Evolutionary conservation across 345 rosid species (phyloP).

Genomic region (Citrus reticulata): DNA sequence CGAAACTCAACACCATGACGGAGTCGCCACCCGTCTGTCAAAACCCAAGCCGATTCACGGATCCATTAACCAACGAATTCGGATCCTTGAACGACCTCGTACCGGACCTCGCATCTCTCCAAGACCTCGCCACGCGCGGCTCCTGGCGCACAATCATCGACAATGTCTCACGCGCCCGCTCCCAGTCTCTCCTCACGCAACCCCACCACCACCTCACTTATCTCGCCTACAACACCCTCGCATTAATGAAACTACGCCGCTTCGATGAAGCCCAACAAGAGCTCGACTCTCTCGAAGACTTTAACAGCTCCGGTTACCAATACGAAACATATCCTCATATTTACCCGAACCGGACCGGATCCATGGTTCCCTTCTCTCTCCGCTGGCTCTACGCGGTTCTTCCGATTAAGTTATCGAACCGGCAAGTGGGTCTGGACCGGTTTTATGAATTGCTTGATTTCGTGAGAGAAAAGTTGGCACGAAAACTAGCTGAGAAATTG

Average conservation of each 20-base stretch:
- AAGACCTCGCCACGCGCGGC: constrained; percentile 83
- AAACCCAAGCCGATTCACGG: constrained; percentile 19
- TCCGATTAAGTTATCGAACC: constrained; percentile 58
- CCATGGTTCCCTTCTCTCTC: constrained; percentile 89
- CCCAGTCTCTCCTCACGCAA: constrained; percentile 50
- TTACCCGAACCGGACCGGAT: constrained; percentile 67
- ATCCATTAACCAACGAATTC: constrained; percentile 45
- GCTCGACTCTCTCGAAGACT: constrained; percentile 80
- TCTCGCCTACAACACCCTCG: constrained; percentile 72
- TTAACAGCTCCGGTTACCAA: constrained; percentile 58
- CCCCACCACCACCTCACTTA: constrained; percentile 91
- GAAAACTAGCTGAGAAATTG: constrained; percentile 25
- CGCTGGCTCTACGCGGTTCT: constrained; percentile 79
- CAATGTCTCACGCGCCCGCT: constrained; percentile 58
- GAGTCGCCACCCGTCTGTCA: background rate
- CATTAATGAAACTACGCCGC: constrained; percentile 80
- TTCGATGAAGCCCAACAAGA: constrained; percentile 70
- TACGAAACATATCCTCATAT: constrained; percentile 74
- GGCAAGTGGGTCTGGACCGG: constrained; percentile 72
- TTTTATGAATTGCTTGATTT: constrained; percentile 64
- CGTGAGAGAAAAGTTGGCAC: constrained; percentile 39
- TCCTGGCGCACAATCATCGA: constrained; percentile 87
- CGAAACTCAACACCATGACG: background rate
- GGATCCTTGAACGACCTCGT: constrained; percentile 67
- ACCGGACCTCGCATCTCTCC: constrained; percentile 72